Evolutionary conservation across 2,329 filamentous ascomycete species (phyloP).

Genomic region (Aspergillus transmontanensis): DNA sequence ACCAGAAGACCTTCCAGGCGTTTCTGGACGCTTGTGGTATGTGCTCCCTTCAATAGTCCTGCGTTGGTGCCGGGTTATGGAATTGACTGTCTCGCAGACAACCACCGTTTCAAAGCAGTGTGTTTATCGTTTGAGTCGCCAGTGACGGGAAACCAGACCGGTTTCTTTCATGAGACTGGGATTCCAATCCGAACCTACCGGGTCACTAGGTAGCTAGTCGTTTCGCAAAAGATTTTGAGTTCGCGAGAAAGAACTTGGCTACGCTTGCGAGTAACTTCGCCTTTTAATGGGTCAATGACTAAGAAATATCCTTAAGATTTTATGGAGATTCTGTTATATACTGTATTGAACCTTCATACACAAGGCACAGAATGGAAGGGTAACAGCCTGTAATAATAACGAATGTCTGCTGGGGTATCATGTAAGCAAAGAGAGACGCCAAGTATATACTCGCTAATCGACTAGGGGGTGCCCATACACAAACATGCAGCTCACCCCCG

Average conservation of each 20-base stretch:
- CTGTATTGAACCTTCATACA: background rate
- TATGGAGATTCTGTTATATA: background rate
- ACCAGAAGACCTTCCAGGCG: conserved; percentile 61
- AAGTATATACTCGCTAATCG: conserved; percentile 3
- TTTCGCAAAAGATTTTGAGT: background rate
- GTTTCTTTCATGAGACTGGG: conserved; percentile 50
- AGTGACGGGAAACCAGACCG: conserved; percentile 44
- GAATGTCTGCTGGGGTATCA: conserved; percentile 12
- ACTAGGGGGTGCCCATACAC: conserved; percentile 1
- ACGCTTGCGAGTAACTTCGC: background rate
- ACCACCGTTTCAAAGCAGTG: conserved; percentile 38
- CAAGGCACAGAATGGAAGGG: background rate
- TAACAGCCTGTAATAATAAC: background rate
- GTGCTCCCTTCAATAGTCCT: conserved; percentile 26
- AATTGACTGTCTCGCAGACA: conserved; percentile 26
- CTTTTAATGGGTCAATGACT: background rate
- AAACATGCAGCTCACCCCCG: background rate
- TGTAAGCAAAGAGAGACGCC: conserved; percentile 6
- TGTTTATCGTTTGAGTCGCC: conserved; percentile 47
- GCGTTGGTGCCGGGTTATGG: background rate
- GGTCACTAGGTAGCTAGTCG: conserved; percentile 24
- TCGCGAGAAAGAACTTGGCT: background rate
- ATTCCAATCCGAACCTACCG: conserved; percentile 43
- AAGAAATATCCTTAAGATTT: background rate
- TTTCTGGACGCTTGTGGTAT: conserved; percentile 62